Evolutionary conservation across 768 basidiomycete genomes (phyloP).

Genomic region (Pleurotus sapidus): DNA sequence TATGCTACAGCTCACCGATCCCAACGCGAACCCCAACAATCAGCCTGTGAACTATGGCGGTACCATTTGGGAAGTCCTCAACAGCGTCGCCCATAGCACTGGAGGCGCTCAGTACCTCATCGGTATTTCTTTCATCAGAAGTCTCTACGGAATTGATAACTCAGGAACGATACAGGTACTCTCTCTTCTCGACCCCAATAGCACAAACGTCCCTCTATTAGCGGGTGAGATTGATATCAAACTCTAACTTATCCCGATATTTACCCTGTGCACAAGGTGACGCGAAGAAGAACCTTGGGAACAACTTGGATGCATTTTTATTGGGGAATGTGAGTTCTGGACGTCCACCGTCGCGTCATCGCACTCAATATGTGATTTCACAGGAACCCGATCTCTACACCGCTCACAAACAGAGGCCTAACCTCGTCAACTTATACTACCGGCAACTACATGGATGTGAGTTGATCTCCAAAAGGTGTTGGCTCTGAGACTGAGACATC

Average conservation of each 20-base stretch:
- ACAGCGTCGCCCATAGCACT: conserved; percentile 26
- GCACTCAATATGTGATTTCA: neutral
- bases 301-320: conserved; percentile 40
- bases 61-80: conserved; percentile 44
- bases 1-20: conserved; percentile 36
- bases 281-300: conserved; percentile 33
- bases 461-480: conserved; percentile 9
- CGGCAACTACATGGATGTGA: conserved; percentile 41
- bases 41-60: conserved; percentile 48
- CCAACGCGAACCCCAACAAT: conserved; percentile 36
- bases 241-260: neutral
- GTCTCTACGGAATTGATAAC: too few relatives aligned
- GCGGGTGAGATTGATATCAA: conserved; percentile 17
- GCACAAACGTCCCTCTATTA: conserved; percentile 27
- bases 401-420: conserved; percentile 35
- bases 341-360: neutral
- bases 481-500: neutral
- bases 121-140: conserved; percentile 15
- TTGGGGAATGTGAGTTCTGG: conserved; percentile 43
- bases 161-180: conserved; percentile 28
- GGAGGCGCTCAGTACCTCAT: conserved; percentile 29
- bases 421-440: conserved; percentile 46
- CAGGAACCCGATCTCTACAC: conserved; percentile 64
- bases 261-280: conserved; percentile 23
- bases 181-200: conserved; percentile 36